phyloP scores from a whole-genome alignment of 305 asterid genomes.

The Plantago coronopus region DNA sequence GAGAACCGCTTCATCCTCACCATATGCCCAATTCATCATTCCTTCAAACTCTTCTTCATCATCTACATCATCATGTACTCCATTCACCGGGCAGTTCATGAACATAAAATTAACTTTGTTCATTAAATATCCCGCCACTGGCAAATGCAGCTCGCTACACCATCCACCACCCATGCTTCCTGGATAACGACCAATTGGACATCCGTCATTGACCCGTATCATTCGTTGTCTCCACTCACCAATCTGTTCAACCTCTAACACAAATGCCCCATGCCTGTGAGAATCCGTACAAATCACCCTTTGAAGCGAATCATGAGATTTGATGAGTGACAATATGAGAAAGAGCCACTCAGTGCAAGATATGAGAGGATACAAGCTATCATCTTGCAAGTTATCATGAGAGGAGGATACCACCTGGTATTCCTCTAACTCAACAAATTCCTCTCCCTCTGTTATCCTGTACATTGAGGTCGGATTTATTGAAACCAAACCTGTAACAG shows the following conservation, averaged over 20 bases:
- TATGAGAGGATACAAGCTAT: not conserved
- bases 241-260: conserved; percentile 2
- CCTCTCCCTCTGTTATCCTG: not conserved
- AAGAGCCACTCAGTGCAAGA: conserved; percentile 4
- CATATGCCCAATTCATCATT: conserved; percentile 15
- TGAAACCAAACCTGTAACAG: conserved; percentile 6
- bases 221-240: conserved; percentile 19
- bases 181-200: not conserved
- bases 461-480: not conserved
- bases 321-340: not conserved
- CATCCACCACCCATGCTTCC: not conserved
- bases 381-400: too few species aligned
- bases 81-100: not conserved
- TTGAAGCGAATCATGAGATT: conserved; percentile 6
- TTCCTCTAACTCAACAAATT: not conserved
- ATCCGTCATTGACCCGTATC: not conserved
- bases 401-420: not conserved
- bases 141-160: conserved; percentile 10
- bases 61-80: not conserved
- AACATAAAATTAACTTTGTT: conserved; percentile 3
- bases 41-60: not conserved
- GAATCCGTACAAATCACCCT: conserved; percentile 5
- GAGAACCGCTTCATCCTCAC: not conserved
- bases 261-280: conserved; percentile 4
- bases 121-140: conserved; percentile 15